A percentile compares a stretch with the other conserved stretches of the same genome.
These are phyloP conservation scores for Loxodes magnus DNA, from an alignment of 73 alveolate species.

Conservation along the genomic window DNA sequence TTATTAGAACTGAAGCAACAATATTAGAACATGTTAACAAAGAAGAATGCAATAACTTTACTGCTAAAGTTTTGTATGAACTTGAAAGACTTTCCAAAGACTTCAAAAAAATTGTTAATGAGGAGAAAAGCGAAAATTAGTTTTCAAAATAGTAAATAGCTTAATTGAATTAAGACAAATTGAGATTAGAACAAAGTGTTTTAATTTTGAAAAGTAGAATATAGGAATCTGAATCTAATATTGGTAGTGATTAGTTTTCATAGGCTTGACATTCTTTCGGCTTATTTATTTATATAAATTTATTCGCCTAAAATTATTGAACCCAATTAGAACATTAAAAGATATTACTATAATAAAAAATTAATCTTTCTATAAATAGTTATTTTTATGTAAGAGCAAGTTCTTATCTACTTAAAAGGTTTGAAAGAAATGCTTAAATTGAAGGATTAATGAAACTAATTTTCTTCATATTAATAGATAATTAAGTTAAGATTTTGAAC, in stretches of 20 bases:
- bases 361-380: no score
- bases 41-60: constrained; percentile 36
- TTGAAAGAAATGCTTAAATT: no score
- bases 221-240: constrained; percentile 35
- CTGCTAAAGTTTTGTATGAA: constrained; percentile 43
- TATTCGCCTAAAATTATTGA: no score
- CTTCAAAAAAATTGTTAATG: constrained; percentile 35
- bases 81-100: constrained; percentile 50
- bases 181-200: constrained; percentile 37
- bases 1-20: constrained; percentile 44
- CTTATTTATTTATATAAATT: no score
- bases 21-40: constrained; percentile 43
- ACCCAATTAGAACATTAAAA: no score
- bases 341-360: no score
- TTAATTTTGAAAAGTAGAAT: constrained; percentile 37
- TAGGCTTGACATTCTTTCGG: no score
- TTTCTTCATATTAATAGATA: no score
- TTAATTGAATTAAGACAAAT: constrained; percentile 43
- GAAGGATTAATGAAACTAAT: no score
- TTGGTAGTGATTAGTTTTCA: constrained; percentile 64
- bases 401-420: no score
- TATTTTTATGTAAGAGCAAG: no score
- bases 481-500: no score
- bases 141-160: constrained; percentile 45
- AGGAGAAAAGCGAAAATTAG: constrained; percentile 43